These are phyloP conservation scores for Dalechampia spathulata DNA, from an alignment of 441 rosid species.

Conservation along the genomic window DNA sequence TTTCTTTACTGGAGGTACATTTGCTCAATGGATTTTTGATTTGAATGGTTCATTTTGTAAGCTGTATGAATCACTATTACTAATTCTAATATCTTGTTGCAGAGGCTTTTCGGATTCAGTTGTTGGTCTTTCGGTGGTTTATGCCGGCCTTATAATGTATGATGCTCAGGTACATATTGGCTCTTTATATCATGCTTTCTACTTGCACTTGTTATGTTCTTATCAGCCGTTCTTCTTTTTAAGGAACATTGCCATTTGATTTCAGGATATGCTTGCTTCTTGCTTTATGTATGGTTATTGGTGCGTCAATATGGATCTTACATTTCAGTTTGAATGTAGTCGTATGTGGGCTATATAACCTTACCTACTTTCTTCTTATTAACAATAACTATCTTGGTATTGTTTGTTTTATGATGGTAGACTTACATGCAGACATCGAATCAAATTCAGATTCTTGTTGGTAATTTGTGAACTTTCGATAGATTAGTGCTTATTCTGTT, in stretches of 20 bases:
- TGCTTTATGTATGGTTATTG: not conserved
- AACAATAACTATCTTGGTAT: too few relatives aligned
- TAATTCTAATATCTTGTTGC: not conserved
- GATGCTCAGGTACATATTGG: slow-evolving; percentile 97
- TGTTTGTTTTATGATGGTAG: not conserved
- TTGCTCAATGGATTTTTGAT: too few relatives aligned
- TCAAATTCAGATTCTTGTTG: not conserved
- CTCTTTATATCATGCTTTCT: too few relatives aligned
- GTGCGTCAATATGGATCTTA: not conserved
- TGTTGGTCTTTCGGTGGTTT: slow-evolving; percentile 63
- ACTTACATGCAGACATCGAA: not conserved
- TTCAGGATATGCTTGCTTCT: not conserved
- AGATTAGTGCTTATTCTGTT: not conserved
- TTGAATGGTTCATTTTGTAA: not conserved
- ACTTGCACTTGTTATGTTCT: too few relatives aligned
- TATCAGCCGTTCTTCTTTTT: not conserved
- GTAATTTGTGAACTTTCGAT: not conserved
- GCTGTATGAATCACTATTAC: not conserved
- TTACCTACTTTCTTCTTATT: not conserved
- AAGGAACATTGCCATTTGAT: not conserved
- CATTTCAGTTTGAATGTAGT: not conserved
- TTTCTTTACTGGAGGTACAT: too few relatives aligned
- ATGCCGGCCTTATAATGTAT: slow-evolving; percentile 81
- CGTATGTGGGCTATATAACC: not conserved
- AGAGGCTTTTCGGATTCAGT: slow-evolving; percentile 88